Base-by-base conservation (phyloP, 2,329 filamentous ascomycete genomes). In the Escovopsis sp. region DNA sequence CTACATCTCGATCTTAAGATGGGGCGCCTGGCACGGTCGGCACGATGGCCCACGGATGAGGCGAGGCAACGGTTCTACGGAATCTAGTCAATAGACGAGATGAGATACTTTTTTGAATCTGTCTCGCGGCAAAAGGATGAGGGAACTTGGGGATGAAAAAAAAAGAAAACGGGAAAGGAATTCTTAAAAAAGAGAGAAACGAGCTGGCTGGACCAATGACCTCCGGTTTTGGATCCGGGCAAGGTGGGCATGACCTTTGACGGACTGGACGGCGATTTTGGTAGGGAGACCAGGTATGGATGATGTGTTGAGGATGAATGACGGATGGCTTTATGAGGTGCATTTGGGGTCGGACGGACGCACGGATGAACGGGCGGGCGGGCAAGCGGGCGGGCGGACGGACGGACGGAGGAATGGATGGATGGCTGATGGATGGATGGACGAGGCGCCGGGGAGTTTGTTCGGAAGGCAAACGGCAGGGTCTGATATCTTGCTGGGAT, bases 401-500 rank as follows among this genome's bases (percentile, higher is more conserved):
- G 41, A 38, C 35, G 41, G 35, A 41, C 39, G 39, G 44, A 31
- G 41, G 44, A 36, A 42, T 15, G 39, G 25, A 27, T 16, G 36
- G 36, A 37, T 37, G 15, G n/a, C n/a, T n/a, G 27, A 25, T 30
- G 36, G n/a, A 33, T 35, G 40, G 29, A 33, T 39, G 33, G 41
- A 38, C 39, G 41, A 38, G 44, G 44, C 44, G 44, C 39, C 40
- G 44, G 36, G 44, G 44, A 45, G 44, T 45, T 45, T 45, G 44
- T 35, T 39, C 37, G 44, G 27, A 39, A 35, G 35, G 41, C 39
- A 42, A 30, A 39, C 35, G 39, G 41, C 25, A 32, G 37, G 25
- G 25, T 43, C 14, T 40, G 20, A 33, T 36, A 34, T 42, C 31
- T 45, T 39, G 43, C 43, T 43, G 42, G 39, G 40, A 44, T 27